Base-by-base conservation (phyloP, 192 early-diverging fungal species). In the Coemansia sp. region DNA sequence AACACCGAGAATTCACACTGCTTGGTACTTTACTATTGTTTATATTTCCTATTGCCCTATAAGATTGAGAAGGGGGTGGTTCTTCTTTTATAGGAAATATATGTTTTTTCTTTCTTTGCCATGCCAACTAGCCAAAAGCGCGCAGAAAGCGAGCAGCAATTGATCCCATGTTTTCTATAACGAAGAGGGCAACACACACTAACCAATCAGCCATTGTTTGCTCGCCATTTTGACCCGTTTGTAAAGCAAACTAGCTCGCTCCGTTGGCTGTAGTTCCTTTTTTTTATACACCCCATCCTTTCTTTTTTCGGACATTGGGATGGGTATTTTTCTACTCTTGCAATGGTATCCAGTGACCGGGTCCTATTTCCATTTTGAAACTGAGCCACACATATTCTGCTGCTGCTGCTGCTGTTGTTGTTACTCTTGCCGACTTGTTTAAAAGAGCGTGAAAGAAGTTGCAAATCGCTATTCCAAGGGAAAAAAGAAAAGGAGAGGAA, bases 1-100 rank as follows among this genome's bases (percentile, higher is more conserved):
- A 63, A 69, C 68, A 63, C 68, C 68, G 68, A 62, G 68, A 41
- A 48, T 60, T 37, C 14, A 14, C 14, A 11, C 14, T 32, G 32
- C 32, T 32, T 32, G 32, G 32, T 32, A 32, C 32, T 32, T 32
- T 32, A 4, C 32, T 32, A 32, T 32, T 32, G 32, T 32, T 32
- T 32, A 32, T 32, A 32, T 32, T 32, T 25, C 38, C 59, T 61
- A 59, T 42, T 42, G n/a, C 20, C 40, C 59, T 17, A 38, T 42
- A 43, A 41, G 38, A n/a, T 14, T 39, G 40, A 17, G 9, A 32
- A 32, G 32, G 2, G 32, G 32, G 32, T 4, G 32, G 32, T 32
- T 32, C 32, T 32, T 32, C 32, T 32, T 32, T 32, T 32, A 32
- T 32, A 32, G 32, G 32, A 32, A 32, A 32, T 4, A 32, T 32